Conservation (phyloP, 73 alveolate genomes). For the Symbiodinium pilosum region DNA sequence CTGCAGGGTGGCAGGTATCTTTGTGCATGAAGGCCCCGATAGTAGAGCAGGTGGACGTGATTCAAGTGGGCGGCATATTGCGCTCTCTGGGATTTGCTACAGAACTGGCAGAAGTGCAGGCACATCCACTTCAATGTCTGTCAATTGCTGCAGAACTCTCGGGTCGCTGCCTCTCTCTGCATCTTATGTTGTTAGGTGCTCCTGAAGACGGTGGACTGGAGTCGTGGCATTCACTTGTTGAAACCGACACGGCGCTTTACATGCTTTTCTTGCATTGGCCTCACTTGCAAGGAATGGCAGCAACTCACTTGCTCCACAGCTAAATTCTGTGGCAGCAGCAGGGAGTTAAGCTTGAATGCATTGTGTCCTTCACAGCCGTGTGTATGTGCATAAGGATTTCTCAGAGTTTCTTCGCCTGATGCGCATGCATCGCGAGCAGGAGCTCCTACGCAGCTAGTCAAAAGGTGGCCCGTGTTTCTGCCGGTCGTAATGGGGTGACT, state of each 20-base stretch:
- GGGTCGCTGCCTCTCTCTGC: too few relatives aligned
- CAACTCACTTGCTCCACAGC: too few relatives aligned
- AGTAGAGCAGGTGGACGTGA: conserved; percentile 43
- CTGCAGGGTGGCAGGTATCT: too few relatives aligned
- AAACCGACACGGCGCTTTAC: background rate
- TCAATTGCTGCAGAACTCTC: too few relatives aligned
- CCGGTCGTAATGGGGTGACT: background rate
- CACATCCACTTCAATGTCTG: too few relatives aligned
- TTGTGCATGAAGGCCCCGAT: background rate
- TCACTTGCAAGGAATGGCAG: conserved; percentile 39
- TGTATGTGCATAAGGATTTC: too few relatives aligned
- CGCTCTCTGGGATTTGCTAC: conserved; percentile 65
- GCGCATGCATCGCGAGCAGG: conserved; percentile 90
- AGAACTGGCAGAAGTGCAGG: conserved; percentile 80
- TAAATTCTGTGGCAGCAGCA: too few relatives aligned
- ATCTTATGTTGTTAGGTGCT: background rate
- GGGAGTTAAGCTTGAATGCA: too few relatives aligned
- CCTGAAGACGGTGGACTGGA: conserved; percentile 68
- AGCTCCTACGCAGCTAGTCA: conserved; percentile 3
- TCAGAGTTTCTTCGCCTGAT: conserved; percentile 79
- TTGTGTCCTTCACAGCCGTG: too few relatives aligned
- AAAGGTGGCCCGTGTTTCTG: too few relatives aligned
- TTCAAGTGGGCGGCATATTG: conserved; percentile 75
- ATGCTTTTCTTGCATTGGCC: background rate
- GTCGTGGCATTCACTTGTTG: background rate